Base-by-base conservation (phyloP, 805 yeast genomes). In the Yarrowia porcina region DNA sequence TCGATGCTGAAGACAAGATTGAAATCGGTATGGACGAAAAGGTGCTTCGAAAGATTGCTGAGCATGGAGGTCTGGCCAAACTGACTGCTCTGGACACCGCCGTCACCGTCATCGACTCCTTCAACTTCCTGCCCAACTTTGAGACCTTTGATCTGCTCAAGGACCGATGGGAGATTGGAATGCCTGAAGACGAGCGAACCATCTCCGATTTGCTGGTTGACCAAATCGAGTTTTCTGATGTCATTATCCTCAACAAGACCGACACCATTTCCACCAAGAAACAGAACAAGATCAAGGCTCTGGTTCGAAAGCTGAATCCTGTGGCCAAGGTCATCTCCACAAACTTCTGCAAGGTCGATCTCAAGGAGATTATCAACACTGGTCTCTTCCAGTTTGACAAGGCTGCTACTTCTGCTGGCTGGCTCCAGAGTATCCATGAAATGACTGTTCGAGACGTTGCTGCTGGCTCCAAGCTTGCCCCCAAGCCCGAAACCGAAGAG, bases 141-240 rank as follows among this genome's bases (percentile, higher is more conserved):
- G 80, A 80, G 65, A 78, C 81, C 7, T 75, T 77, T 17, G 78
- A 79, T 11, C 77, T 77, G 59, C 69, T 79, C 61, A 75, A 70
- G 11, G 79, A 77, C 64, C 72, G 81, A 63, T 65, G 64, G 65
- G 79, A 78, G 12, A 77, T 73, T 64, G 75, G 74, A 33, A 56
- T 56, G 61, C 61, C 61, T 39, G 80, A 79, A 60, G 69, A 69
- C n/a, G 81, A 79, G 54, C 71, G 80, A 57, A 77, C 80, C 0
- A 77, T 79, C 25, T 76, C 81, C 4, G 82, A 79, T 65, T 66
- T 79, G 38, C 70, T 79, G 73, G 75, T 79, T 1, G 82, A 79
- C 64, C 83, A 79, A 67, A 76, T 79, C 30, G 82, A 79, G 65
- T 79, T 79, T 65, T 70, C 82, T 0, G 80, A 79, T 65, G 78